Conservation (phyloP, 768 basidiomycete genomes). For the Tylopilus sp. region DNA sequence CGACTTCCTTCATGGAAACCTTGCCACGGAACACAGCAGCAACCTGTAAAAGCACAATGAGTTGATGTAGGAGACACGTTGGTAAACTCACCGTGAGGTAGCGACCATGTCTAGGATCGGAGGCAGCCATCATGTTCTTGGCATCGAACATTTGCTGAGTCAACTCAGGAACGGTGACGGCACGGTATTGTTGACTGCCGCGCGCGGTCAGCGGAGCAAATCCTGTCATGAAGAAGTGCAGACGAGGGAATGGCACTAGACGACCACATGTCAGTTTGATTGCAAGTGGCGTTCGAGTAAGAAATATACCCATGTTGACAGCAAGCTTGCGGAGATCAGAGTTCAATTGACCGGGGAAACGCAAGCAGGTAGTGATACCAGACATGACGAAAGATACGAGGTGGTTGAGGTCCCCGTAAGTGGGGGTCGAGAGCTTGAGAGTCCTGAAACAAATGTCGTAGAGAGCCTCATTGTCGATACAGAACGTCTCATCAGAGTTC, state of each 20-base stretch:
- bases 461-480: constrained; percentile 98
- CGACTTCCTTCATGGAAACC: constrained; percentile 99
- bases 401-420: constrained; percentile 97
- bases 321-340: constrained; percentile 97
- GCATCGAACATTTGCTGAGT: constrained; percentile 99
- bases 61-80: background rate
- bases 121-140: constrained; percentile 99
- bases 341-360: constrained; percentile 99
- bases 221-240: constrained; percentile 99
- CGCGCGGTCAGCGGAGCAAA: constrained; percentile 93
- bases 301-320: constrained; percentile 92
- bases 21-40: constrained; percentile 98
- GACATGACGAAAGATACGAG: constrained; percentile 98
- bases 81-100: constrained; percentile 78
- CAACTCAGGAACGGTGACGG: constrained; percentile 94
- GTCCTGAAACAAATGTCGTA: constrained; percentile 99
- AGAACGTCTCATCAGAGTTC: constrained; percentile 99
- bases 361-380: constrained; percentile 96
- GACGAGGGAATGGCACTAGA: constrained; percentile 94
- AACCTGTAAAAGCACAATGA: constrained; percentile 43
- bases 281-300: background rate
- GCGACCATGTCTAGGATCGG: constrained; percentile 93
- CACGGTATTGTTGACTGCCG: constrained; percentile 92
- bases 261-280: constrained; percentile 2
- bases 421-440: constrained; percentile 91